Evolutionary conservation across 1,284 basidiomycete genomes (phyloP), one percentile per base, ranked within the genome.

Genomic region (Ustilago sp.): DNA sequence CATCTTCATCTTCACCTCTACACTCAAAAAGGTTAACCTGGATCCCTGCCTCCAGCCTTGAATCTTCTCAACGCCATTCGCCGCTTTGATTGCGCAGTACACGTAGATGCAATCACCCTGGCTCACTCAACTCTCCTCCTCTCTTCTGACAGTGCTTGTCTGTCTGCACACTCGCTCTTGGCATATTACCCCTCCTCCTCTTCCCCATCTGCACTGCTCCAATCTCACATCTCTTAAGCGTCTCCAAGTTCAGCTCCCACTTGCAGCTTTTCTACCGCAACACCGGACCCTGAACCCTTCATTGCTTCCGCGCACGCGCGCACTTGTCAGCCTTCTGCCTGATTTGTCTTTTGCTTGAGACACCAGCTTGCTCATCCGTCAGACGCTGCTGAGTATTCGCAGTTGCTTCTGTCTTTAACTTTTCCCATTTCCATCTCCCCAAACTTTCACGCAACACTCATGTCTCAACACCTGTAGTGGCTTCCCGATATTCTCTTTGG

Each of bases 401-500:
- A 28, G 23, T 28, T 12, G 48, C n/a, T 31, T 9, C 28, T 50
- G 31, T 32, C 48, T 50, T 31, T 28, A 8, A 31, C 28, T 28
- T 13, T 1, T 38, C 41, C 38, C 28, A 9, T 47, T 57, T 35
- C 41, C 17, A 5, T n/a, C 17, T 35, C 35, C 15, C 32, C 50
- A 32, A 11, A 35, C 31, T 43, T 17, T 36, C 23, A 31, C 48
- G 4, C 48, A 50, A 50, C 28, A 23, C 51, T 13, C 28, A 23
- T 28, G 58, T 39, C 31, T 51, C 31, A 39, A 47, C 32, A 36
- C n/a, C 43, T 36, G 38, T 51, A 61, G 53, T 60, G 52, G 45
- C 41, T 36, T 31, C 1, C 31, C 48, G 31, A 50, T 54, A 43
- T 48, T 73, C 64, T 63, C 64, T 73, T 73, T 63, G 61, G 64